phyloP scores from a whole-genome alignment of 2,329 filamentous ascomycete genomes.

The Sordariomycetes sp. region DNA sequence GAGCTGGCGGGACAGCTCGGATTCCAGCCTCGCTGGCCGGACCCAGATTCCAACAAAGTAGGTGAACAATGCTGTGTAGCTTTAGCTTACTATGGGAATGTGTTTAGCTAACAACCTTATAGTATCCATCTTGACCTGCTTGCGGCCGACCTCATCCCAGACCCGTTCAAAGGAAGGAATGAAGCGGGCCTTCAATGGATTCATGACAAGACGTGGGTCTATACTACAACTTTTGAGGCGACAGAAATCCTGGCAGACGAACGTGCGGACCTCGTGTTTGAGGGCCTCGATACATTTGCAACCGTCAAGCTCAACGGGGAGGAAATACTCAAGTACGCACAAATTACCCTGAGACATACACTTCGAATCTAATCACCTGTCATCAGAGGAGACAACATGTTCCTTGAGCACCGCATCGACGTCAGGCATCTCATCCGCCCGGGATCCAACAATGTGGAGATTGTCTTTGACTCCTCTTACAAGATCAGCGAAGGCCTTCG shows the following conservation, averaged over 20 bases:
- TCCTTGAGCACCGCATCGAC: conserved; percentile 59
- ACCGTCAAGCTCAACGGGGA: conserved; percentile 60
- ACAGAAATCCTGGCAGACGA: conserved; percentile 19
- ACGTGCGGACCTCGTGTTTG: conserved; percentile 56
- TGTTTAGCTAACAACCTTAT: not conserved
- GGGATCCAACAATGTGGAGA: conserved; percentile 44
- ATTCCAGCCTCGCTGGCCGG: not conserved
- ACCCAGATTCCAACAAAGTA: not conserved
- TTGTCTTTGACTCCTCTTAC: conserved; percentile 56
- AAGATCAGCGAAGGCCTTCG: conserved; percentile 50
- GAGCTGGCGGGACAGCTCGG: not conserved
- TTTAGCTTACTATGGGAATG: not conserved
- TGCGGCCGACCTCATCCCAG: conserved; percentile 49
- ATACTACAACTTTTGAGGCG: conserved; percentile 50
- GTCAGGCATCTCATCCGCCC: conserved; percentile 42
- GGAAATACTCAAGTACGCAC: conserved; percentile 43
- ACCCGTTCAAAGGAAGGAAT: conserved; percentile 67
- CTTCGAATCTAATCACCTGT: not conserved
- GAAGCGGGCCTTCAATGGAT: conserved; percentile 67
- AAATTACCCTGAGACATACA: not conserved
- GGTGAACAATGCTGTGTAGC: not conserved
- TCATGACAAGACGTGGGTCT: conserved; percentile 61
- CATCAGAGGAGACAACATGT: conserved; percentile 60
- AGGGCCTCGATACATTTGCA: conserved; percentile 73
- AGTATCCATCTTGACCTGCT: conserved; percentile 58